These are phyloP conservation scores for Cryptococcus sp. DNA, from an alignment of 1,284 basidiomycete species.

Conservation along the genomic window DNA sequence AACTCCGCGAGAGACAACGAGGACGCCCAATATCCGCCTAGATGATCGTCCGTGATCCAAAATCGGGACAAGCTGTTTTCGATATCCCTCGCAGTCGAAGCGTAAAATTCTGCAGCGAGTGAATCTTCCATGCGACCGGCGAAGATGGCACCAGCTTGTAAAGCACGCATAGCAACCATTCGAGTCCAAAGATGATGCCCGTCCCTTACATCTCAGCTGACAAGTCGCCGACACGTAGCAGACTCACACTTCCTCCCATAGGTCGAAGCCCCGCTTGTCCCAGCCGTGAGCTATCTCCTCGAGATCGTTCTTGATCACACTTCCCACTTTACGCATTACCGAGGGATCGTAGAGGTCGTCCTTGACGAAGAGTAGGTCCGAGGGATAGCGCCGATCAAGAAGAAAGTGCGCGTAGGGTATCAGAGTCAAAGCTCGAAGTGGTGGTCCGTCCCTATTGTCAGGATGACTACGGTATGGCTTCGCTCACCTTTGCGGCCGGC, in stretches of 20 bases:
- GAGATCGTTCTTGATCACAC: constrained; percentile 51
- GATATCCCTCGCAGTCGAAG: constrained; percentile 28
- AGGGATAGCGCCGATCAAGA: constrained; percentile 36
- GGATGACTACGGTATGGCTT: background rate
- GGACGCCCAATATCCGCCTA: background rate
- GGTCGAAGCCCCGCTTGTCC: constrained; percentile 43
- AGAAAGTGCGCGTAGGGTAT: constrained; percentile 47
- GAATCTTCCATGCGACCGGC: constrained; percentile 41
- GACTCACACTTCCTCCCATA: constrained; percentile 44
- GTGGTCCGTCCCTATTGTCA: constrained; percentile 47
- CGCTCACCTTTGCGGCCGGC: constrained; percentile 47
- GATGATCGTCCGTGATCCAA: constrained; percentile 29
- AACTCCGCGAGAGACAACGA: no score
- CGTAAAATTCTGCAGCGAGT: constrained; percentile 41
- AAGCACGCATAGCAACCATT: constrained; percentile 40
- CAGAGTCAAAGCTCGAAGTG: constrained; percentile 47
- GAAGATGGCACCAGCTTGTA: constrained; percentile 45
- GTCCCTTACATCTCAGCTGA: constrained; percentile 12
- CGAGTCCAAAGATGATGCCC: constrained; percentile 50
- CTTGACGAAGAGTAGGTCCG: constrained; percentile 41
- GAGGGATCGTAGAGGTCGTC: constrained; percentile 40
- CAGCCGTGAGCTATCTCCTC: constrained; percentile 49
- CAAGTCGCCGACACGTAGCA: constrained; percentile 18
- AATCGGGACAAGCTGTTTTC: constrained; percentile 32
- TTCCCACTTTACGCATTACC: constrained; percentile 18